Evolutionary conservation across 176 grass and related monocot genomes (phyloP).

Genomic region (Elaeis guineensis): DNA sequence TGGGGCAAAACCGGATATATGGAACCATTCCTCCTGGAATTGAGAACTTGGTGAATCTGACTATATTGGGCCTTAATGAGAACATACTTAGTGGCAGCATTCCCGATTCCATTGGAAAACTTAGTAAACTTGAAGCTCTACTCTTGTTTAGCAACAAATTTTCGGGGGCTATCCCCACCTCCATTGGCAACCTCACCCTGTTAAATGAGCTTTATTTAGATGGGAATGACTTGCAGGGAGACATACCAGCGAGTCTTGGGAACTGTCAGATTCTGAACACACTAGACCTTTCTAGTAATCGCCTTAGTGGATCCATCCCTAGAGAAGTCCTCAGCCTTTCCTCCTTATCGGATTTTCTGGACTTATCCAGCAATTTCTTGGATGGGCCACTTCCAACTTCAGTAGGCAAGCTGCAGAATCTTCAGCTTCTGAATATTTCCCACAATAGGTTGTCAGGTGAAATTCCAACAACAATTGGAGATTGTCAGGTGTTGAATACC

Average conservation of each 20-base stretch:
- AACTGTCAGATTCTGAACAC: background rate
- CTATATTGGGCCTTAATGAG: constrained; percentile 12
- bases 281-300: constrained; percentile 27
- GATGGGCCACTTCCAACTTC: background rate
- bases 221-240: no score
- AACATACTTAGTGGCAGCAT: no score
- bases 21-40: constrained; percentile 15
- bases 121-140: no score
- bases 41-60: constrained; percentile 22
- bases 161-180: no score
- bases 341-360: no score
- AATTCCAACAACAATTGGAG: background rate
- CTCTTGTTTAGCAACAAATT: no score
- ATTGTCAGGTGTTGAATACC: background rate
- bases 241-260: no score
- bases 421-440: constrained; percentile 11
- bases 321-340: constrained; percentile 7
- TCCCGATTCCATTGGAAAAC: no score
- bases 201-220: no score
- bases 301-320: constrained; percentile 18
- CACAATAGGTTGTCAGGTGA: background rate
- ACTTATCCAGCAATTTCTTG: no score
- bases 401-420: constrained; percentile 25
- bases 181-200: no score
- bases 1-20: constrained; percentile 11